Base-by-base conservation (phyloP, 2,329 filamentous ascomycete genomes). In the Aspergillus eucalypticola region DNA sequence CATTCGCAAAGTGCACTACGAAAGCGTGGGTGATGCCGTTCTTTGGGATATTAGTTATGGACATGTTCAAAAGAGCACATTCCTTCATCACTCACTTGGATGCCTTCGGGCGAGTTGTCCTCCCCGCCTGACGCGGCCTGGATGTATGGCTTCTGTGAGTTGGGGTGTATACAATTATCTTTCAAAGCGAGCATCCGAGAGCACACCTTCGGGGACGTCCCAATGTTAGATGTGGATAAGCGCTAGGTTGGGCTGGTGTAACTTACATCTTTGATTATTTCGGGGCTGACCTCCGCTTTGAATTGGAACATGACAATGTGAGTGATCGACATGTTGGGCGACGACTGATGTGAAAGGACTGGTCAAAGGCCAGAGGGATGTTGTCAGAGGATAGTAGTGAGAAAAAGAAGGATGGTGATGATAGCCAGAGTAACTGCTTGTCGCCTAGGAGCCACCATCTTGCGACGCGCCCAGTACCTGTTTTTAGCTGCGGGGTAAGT, bases 261-360 rank as follows among this genome's bases (percentile, higher is more conserved):
- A 75, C 81, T 49, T 75, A 89, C 88, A 67, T 84, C 81, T 65
- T 84, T 77, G 7, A 89, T 77, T 32, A 83, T 78, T 15, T 82
- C 80, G 0, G 78, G 66, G 1, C 78, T 76, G 1, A 79, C 72
- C 0, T 77, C 76, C 0, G 83, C 72, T 69, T 88, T 87, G 78
- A 89, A 89, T 62, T 86, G 81, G 67, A 90, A 88, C 25, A 90
- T 78, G 3, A 91, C 88, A 54, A 90, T 82, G 71, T 91, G 89
- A n/a, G 85, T 78, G 66, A 90, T 81, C 0, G 85, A 71, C 87
- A 90, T 90, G 2, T n/a, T 60, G 61, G 27, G n/a, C 19, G 25
- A 23, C 38, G 19, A 7, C n/a, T 25, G 19, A 25, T 23, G 19
- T 7, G 42, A 5, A 4, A 42, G n/a, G 3, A 11, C 39, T 8